These are phyloP conservation scores for Rhipidocladum racemiflorum DNA, from an alignment of 176 grass and related monocot species.

Conservation along the genomic window DNA sequence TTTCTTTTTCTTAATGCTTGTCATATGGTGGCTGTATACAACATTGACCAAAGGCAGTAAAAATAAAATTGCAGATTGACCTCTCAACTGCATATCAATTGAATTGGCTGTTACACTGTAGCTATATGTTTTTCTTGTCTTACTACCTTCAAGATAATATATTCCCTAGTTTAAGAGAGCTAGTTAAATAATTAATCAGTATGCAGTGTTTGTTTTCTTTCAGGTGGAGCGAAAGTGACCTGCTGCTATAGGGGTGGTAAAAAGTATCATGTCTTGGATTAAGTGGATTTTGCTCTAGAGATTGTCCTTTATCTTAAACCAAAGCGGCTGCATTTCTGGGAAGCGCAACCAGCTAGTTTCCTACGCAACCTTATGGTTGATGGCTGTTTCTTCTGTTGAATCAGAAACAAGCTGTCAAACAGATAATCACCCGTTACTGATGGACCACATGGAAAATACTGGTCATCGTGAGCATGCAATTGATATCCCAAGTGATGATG, in stretches of 20 bases:
- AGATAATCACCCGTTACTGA: constrained; percentile 46
- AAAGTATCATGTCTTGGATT: constrained; percentile 1
- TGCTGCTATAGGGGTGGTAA: not conserved
- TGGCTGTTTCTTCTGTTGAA: constrained; percentile 41
- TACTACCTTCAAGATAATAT: not conserved
- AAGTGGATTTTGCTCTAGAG: constrained; percentile 7
- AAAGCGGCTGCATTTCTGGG: constrained; percentile 20
- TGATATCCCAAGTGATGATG: constrained; percentile 48
- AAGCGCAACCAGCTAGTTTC: constrained; percentile 13
- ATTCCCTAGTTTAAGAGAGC: not conserved
- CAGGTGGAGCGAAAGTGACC: constrained; percentile 1
- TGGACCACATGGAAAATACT: constrained; percentile 41
- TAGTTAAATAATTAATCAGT: constrained; percentile 17
- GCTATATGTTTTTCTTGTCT: not conserved
- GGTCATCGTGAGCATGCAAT: constrained; percentile 47
- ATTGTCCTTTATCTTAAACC: not conserved
- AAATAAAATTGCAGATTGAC: not conserved
- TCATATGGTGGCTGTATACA: not conserved
- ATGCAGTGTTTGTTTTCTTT: constrained; percentile 5
- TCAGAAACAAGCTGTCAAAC: constrained; percentile 32
- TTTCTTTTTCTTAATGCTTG: not conserved
- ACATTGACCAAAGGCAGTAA: not conserved
- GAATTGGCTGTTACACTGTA: not conserved
- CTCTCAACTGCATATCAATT: not conserved
- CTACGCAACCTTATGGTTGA: constrained; percentile 47